phyloP scores from a whole-genome alignment of 768 basidiomycete species.

The Podaxis sp. region DNA sequence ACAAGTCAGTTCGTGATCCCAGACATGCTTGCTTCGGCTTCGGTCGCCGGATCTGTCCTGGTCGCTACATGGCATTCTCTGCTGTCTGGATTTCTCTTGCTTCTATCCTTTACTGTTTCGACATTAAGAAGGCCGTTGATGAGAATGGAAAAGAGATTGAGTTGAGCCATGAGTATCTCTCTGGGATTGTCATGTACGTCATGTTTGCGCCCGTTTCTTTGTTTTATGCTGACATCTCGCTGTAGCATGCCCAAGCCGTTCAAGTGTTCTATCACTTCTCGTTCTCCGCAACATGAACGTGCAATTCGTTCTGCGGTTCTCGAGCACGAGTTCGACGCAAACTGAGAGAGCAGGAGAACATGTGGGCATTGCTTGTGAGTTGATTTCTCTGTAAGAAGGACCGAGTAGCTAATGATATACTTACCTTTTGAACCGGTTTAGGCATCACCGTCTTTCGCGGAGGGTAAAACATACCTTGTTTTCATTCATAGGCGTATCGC shows the following conservation, averaged over 20 bases:
- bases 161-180: constrained; percentile 11
- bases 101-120: constrained; percentile 18
- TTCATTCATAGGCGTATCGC: too few species aligned
- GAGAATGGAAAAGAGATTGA: constrained; percentile 12
- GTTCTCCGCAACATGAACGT: constrained; percentile 13
- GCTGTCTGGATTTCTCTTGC: constrained; percentile 22
- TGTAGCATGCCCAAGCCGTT: constrained; percentile 18
- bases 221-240: background rate
- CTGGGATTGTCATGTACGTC: constrained; percentile 19
- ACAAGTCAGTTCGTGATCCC: constrained; percentile 22
- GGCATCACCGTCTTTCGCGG: too few species aligned
- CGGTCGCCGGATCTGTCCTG: constrained; percentile 25
- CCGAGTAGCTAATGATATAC: too few species aligned
- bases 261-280: constrained; percentile 17
- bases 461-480: too few species aligned
- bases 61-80: constrained; percentile 21
- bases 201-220: too few species aligned
- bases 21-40: constrained; percentile 27
- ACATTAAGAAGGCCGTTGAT: constrained; percentile 21
- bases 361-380: too few species aligned
- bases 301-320: constrained; percentile 15
- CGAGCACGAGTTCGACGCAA: constrained; percentile 2
- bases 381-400: too few species aligned
- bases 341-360: background rate
- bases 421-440: too few species aligned